Evolutionary conservation across 2,329 filamentous ascomycete species (phyloP).

Genomic region (Ceratocystis diversiconidia): DNA sequence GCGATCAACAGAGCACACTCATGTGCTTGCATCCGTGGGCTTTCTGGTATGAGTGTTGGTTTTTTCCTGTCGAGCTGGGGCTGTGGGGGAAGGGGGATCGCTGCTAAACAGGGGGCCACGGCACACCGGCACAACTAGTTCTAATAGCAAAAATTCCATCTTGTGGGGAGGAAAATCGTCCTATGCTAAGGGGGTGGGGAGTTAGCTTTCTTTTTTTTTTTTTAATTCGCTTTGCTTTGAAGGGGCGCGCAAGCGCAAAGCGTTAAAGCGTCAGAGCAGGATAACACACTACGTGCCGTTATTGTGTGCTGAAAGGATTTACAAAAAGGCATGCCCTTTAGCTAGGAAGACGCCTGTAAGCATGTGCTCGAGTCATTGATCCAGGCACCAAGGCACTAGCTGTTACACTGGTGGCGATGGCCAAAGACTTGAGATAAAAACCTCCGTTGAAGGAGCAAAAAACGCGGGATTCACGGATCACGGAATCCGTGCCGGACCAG

Average conservation of each 20-base stretch:
- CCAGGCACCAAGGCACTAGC: not conserved
- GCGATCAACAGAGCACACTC: too few species aligned
- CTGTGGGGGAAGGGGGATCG: not conserved
- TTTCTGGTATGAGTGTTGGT: not conserved
- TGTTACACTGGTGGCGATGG: not conserved
- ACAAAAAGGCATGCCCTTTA: not conserved
- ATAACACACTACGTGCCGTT: not conserved
- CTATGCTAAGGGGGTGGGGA: not conserved
- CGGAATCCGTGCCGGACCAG: not conserved
- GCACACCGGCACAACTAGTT: not conserved
- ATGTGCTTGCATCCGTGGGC: too few species aligned
- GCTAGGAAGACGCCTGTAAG: too few species aligned
- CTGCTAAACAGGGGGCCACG: not conserved
- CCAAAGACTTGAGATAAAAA: not conserved
- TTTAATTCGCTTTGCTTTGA: too few species aligned
- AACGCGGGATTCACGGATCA: not conserved
- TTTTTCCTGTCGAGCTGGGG: not conserved
- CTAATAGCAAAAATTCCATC: not conserved
- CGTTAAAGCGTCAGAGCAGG: not conserved
- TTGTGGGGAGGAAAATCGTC: not conserved
- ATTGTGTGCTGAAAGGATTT: not conserved
- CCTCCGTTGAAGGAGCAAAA: not conserved
- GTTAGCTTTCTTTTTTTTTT: too few species aligned
- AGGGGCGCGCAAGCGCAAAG: not conserved
- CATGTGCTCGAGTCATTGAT: too few species aligned